A percentile compares a stretch with the other conserved stretches of the same genome.
Conservation (phyloP, 441 rosid genomes). For the Viola pubescens region DNA sequence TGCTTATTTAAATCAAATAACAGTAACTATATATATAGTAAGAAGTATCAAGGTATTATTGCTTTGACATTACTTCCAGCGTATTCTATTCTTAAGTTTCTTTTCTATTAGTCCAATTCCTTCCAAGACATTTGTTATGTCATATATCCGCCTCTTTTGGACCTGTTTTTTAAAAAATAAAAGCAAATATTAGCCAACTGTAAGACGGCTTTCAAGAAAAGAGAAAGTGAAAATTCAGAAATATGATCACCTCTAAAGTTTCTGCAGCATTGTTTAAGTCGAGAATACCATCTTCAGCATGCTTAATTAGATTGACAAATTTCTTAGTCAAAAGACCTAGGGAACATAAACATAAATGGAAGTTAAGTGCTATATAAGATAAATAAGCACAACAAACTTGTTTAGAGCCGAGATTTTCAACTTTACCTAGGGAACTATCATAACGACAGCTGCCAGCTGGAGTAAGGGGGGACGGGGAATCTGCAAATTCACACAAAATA, state of each 20-base stretch:
- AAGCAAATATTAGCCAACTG: slow-evolving; percentile 3
- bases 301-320: slow-evolving; percentile 69
- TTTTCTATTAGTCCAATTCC: slow-evolving; percentile 96
- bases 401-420: neutral
- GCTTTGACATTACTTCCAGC: slow-evolving; percentile 68
- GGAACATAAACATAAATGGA: slow-evolving; percentile 12
- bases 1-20: slow-evolving; percentile 15
- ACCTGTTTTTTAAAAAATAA: slow-evolving; percentile 31
- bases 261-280: slow-evolving; percentile 88
- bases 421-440: slow-evolving; percentile 86
- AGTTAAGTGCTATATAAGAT: slow-evolving; percentile 1
- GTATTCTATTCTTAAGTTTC: slow-evolving; percentile 81
- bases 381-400: neutral
- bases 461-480: slow-evolving; percentile 59
- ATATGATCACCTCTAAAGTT: slow-evolving; percentile 58
- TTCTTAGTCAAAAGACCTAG: slow-evolving; percentile 87
- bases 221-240: slow-evolving; percentile 1
- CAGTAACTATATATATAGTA: slow-evolving; percentile 9
- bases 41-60: slow-evolving; percentile 14
- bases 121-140: slow-evolving; percentile 96
- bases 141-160: slow-evolving; percentile 92
- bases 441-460: slow-evolving; percentile 83
- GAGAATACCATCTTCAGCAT: slow-evolving; percentile 77
- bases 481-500: slow-evolving; percentile 39
- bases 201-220: too few relatives aligned